Evolutionary conservation across 148 eudicot species (phyloP).

Genomic region (Rhododendron ferrugineum): DNA sequence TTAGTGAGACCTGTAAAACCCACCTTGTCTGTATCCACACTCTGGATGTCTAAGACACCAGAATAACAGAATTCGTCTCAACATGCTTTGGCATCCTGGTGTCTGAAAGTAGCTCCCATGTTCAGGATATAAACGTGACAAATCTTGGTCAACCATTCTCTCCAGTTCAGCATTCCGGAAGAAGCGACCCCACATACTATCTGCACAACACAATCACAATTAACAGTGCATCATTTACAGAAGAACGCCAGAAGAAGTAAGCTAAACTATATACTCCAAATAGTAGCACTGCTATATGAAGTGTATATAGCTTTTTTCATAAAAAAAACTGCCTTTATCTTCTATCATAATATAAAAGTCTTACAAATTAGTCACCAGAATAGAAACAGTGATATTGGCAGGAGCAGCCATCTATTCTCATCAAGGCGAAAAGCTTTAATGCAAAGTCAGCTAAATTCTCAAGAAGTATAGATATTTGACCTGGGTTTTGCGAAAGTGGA

Average conservation of each 20-base stretch:
- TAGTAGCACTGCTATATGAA: background rate
- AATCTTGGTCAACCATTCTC: slow-evolving; percentile 90
- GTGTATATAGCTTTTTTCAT: background rate
- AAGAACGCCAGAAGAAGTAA: background rate
- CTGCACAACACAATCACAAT: slow-evolving; percentile 33
- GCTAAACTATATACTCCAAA: background rate
- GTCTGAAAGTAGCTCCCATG: slow-evolving; percentile 94
- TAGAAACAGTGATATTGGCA: background rate
- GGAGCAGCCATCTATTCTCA: background rate
- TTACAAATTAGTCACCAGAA: background rate
- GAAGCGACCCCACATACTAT: slow-evolving; percentile 97
- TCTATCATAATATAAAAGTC: background rate
- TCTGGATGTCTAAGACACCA: slow-evolving; percentile 97
- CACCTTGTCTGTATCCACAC: slow-evolving; percentile 97
- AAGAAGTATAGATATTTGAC: slow-evolving; percentile 20
- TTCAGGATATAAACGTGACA: slow-evolving; percentile 95
- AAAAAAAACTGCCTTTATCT: background rate
- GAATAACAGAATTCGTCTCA: slow-evolving; percentile 77
- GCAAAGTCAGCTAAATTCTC: background rate
- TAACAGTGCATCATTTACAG: background rate
- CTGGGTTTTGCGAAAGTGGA: slow-evolving; percentile 92
- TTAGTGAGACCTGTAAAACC: background rate
- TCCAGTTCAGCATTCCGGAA: slow-evolving; percentile 94
- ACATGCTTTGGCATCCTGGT: slow-evolving; percentile 79
- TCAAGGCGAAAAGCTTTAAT: background rate